These are phyloP conservation scores for Colletotrichum sublineola DNA, from an alignment of 2,329 filamentous ascomycete species.

Conservation along the genomic window DNA sequence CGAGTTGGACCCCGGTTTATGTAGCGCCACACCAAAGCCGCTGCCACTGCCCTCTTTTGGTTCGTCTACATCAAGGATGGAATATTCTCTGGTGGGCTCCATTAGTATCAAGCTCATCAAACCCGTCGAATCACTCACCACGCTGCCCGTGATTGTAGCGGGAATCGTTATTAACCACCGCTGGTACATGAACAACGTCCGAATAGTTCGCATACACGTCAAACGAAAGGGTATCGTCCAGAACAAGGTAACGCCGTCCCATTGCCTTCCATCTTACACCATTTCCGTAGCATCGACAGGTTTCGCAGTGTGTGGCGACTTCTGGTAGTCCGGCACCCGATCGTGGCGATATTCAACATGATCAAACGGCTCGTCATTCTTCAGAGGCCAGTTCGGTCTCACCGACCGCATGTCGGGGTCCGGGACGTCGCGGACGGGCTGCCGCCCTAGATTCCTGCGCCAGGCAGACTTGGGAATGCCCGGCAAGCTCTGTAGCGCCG, in stretches of 20 bases:
- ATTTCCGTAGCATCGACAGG: constrained; percentile 31
- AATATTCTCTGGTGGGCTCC: neutral
- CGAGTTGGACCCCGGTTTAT: neutral
- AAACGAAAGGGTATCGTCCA: constrained; percentile 18
- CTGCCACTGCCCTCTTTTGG: neutral
- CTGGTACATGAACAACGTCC: neutral
- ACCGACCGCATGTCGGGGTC: neutral
- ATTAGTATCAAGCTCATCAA: neutral
- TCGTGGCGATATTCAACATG: neutral
- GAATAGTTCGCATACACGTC: neutral
- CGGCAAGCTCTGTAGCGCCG: constrained; percentile 25
- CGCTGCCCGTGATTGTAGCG: neutral
- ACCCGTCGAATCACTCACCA: neutral
- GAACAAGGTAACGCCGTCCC: neutral
- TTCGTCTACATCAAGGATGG: neutral
- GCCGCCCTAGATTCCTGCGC: constrained; percentile 26
- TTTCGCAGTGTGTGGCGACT: neutral
- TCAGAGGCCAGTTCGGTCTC: constrained; percentile 18
- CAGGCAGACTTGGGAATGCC: constrained; percentile 9
- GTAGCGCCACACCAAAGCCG: neutral
- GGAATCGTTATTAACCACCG: too few species aligned
- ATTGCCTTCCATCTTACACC: constrained; percentile 3
- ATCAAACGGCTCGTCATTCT: constrained; percentile 17
- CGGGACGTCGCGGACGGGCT: constrained; percentile 13
- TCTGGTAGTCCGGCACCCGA: constrained; percentile 4